Evolutionary conservation across 768 basidiomycete genomes (phyloP).

Genomic region (Leccinum boreale): DNA sequence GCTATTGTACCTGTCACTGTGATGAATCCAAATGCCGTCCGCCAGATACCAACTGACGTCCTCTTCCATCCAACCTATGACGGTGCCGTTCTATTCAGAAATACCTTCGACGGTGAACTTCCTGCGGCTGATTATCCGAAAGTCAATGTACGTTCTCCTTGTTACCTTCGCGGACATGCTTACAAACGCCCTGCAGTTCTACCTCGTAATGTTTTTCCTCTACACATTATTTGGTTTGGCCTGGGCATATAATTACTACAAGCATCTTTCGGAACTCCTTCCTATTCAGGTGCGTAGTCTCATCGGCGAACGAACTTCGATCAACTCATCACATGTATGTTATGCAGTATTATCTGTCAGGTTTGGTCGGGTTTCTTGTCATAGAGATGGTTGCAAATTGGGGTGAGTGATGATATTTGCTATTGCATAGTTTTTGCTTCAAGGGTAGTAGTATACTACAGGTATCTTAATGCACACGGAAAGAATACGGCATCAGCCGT

Average conservation of each 20-base stretch:
- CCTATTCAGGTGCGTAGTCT: conserved; percentile 71
- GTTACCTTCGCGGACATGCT: neutral
- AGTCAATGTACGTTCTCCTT: conserved; percentile 68
- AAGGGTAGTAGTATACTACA: conserved; percentile 69
- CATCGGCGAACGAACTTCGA: neutral
- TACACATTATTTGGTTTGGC: conserved; percentile 63
- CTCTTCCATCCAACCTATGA: conserved; percentile 73
- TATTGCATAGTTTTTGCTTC: conserved; percentile 1
- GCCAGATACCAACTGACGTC: conserved; percentile 47
- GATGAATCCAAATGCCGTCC: conserved; percentile 36
- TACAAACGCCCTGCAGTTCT: conserved; percentile 56
- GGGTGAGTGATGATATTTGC: conserved; percentile 45
- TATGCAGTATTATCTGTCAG: conserved; percentile 83
- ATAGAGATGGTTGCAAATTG: conserved; percentile 94
- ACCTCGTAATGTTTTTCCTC: conserved; percentile 77
- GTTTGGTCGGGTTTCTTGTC: conserved; percentile 79
- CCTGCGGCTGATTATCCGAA: conserved; percentile 96
- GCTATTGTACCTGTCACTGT: conserved; percentile 89
- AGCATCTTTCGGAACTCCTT: conserved; percentile 76
- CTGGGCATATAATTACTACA: conserved; percentile 86
- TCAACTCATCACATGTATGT: conserved; percentile 1
- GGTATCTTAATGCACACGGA: conserved; percentile 89
- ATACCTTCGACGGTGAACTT: conserved; percentile 83
- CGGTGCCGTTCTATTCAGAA: conserved; percentile 81
- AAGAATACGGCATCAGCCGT: conserved; percentile 69